phyloP scores from a whole-genome alignment of 352 stramenopile species.

The Phytopythium ostracodes region DNA sequence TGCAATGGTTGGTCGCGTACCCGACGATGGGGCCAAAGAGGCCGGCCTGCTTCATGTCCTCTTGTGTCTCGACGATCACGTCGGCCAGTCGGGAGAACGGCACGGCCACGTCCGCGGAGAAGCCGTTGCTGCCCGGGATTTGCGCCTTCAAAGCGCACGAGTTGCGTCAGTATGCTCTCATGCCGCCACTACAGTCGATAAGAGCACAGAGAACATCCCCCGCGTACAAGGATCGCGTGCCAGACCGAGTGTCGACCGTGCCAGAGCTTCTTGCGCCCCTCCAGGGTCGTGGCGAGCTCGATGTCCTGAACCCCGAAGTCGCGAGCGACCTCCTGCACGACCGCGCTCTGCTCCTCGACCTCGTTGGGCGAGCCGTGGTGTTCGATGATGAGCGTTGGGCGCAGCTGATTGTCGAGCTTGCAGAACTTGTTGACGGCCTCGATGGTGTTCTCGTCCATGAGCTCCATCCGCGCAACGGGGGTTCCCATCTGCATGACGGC shows the following conservation, averaged over 20 bases:
- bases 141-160: slow-evolving; percentile 25
- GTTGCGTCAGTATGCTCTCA: background rate
- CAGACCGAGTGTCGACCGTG: slow-evolving; percentile 76
- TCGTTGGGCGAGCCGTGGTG: slow-evolving; percentile 71
- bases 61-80: slow-evolving; percentile 89
- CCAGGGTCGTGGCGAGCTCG: slow-evolving; percentile 44
- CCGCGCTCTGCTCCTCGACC: slow-evolving; percentile 78
- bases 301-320: slow-evolving; percentile 80
- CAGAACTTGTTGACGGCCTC: slow-evolving; percentile 75
- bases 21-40: slow-evolving; percentile 90
- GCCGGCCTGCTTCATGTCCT: slow-evolving; percentile 77
- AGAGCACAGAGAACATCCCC: too few species aligned
- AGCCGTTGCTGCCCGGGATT: slow-evolving; percentile 63
- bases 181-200: background rate
- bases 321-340: slow-evolving; percentile 74
- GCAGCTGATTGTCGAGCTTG: slow-evolving; percentile 59
- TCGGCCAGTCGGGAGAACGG: slow-evolving; percentile 91
- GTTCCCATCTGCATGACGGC: slow-evolving; percentile 79
- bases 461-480: slow-evolving; percentile 77
- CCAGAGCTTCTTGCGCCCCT: slow-evolving; percentile 76
- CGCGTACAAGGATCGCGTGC: slow-evolving; percentile 60
- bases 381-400: slow-evolving; percentile 93
- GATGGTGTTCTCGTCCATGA: slow-evolving; percentile 74
- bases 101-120: slow-evolving; percentile 95
- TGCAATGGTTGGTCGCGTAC: slow-evolving; percentile 19